Evolutionary conservation across 169 alveolate genomes (phyloP), one percentile per base, ranked within the genome.

Genomic region (Eimeria acervulina): DNA sequence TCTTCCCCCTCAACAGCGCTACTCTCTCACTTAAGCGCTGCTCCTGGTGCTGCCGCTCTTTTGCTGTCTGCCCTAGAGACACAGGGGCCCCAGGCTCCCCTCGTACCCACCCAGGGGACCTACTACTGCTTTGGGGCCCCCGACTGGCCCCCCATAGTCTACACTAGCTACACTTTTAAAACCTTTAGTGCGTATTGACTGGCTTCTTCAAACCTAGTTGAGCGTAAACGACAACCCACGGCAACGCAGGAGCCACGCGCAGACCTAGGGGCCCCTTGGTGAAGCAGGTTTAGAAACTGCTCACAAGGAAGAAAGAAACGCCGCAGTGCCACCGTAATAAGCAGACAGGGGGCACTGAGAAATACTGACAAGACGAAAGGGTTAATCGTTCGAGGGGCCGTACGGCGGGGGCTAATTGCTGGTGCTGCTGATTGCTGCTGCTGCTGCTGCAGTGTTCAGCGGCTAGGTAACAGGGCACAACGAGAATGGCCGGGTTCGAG

Each of bases 401-500:
- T 68, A 3, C 1, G 17, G 80, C 6, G 26, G 44, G 12, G 15
- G 36, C 40, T 68, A 33, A 15, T 68, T 59, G 93, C 74, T 51
- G 90, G 28, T 47, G 72, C 74, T 81, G 74, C 68, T 76, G 55
- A 55, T 76, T 42, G 89, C n/a, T 31, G 42, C 70, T 85, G 74
- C 76, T 59, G 59, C 63, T 52, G 93, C 93, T 55, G 78, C 93
- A 85, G 93, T 59, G 38, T 85, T 85, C 61, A 28, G 80, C 23
- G 44, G 80, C 78, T 33, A 33, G 38, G 42, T n/a, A 59, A 59
- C n/a, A 63, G 51, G 70, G 90, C 42, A 31, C n/a, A 52, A n/a
- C 28, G 78, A 85, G 93, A 42, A 85, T 85, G 93, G 93, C 55
- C 13, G 74, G 59, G 59, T 55, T 36, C 80, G 93, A 36, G 78